phyloP scores from a whole-genome alignment of 176 grass and related monocot genomes.

The Rhipidocladum racemiflorum region DNA sequence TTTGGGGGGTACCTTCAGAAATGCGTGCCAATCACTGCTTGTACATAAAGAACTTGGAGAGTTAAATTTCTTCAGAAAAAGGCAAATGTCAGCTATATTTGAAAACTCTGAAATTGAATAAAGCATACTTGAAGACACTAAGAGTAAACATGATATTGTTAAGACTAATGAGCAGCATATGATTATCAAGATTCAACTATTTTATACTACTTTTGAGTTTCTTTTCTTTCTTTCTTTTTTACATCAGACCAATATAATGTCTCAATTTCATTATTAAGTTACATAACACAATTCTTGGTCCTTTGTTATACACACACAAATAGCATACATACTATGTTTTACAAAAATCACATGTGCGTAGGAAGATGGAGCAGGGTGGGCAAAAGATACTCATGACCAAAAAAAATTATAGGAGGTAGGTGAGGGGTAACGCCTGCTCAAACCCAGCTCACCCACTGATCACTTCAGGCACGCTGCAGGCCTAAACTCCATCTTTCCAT shows the following conservation, averaged over 20 bases:
- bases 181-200: neutral
- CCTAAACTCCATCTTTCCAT: neutral
- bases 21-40: slow-evolving; percentile 77
- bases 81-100: slow-evolving; percentile 31
- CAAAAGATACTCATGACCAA: neutral
- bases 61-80: slow-evolving; percentile 89
- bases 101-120: slow-evolving; percentile 26
- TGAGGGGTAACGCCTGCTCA: slow-evolving; percentile 8
- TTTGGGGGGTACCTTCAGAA: slow-evolving; percentile 65
- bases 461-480: too few relatives aligned
- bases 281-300: slow-evolving; percentile 1
- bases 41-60: slow-evolving; percentile 81
- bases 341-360: slow-evolving; percentile 8
- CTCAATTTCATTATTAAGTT: slow-evolving; percentile 24
- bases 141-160: slow-evolving; percentile 1
- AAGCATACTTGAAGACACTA: slow-evolving; percentile 13
- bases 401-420: neutral
- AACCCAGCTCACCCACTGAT: neutral
- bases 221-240: too few relatives aligned
- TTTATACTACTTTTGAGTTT: slow-evolving; percentile 2
- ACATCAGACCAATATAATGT: slow-evolving; percentile 21
- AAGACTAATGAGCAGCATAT: slow-evolving; percentile 6
- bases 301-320: neutral
- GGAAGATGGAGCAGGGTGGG: neutral
- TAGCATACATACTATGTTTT: neutral